Base-by-base conservation (phyloP, 2,329 filamentous ascomycete species). In the Paraphoma chrysanthemicola region DNA sequence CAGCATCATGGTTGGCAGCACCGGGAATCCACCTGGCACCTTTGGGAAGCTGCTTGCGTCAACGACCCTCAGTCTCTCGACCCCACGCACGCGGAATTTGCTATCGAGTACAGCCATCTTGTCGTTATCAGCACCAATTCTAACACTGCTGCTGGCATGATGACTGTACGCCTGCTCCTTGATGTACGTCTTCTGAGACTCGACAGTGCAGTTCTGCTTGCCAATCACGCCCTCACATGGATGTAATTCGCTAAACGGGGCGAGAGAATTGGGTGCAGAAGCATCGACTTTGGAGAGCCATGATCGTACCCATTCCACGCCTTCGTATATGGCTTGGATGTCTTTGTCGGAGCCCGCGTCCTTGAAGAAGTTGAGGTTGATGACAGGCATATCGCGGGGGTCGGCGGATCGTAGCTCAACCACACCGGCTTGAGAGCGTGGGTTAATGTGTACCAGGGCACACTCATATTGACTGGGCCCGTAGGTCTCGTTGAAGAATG, bases 321-420 rank as follows among this genome's bases (percentile, higher is more conserved):
- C 85, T 67, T 90, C 86, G 41, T 80, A 77, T 28, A 88, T 68
- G 1, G 86, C 84, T 50, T 77, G 64, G n/a, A 83, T 72, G 62
- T 86, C 81, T 4, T 84, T 67, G 12, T 78, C 76, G 0, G 73
- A 72, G 6, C 77, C 78, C 6, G 70, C 69, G 16, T 72, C 76
- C 36, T 73, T 69, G 67, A 73, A 73, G 60, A 67, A 72, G 51
- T 71, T 65, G 42, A 73, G 59, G 16, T 71, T 67, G 64, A 91
- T 88, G 10, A 82, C 69, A 0, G 89, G 88, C 1, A 80, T 77
- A 54, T 89, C 87, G 0, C 83, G 82, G 1, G 88, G 88, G 67
- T 91, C 82, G 0, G 82, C 73, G 0, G 85, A 87, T 9, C 78
- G 78, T 6, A 92, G 82, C 9, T 75, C 81, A 6, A 92, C 86